These are phyloP conservation scores for Diaporthe destruens DNA, from an alignment of 2,329 filamentous ascomycete species.

Conservation along the genomic window DNA sequence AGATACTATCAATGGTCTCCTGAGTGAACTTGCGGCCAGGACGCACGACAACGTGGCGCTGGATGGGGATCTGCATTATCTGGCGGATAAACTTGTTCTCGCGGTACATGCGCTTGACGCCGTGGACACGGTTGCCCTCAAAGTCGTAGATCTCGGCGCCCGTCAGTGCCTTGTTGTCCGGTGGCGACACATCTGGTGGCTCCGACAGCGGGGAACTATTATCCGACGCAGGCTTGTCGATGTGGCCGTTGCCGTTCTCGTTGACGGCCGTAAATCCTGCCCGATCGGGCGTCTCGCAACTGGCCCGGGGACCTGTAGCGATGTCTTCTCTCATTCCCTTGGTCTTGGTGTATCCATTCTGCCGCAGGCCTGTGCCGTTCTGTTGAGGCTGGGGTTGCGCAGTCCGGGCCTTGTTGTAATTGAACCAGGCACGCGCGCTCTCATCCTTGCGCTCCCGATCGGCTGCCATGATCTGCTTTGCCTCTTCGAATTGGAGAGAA, in stretches of 20 bases:
- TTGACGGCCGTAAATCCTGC: constrained; percentile 18
- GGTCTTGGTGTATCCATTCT: constrained; percentile 19
- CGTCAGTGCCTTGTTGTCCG: constrained; percentile 41
- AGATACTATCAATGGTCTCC: constrained; percentile 55
- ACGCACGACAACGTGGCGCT: constrained; percentile 57
- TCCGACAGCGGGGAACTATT: constrained; percentile 38
- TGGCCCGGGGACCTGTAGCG: not conserved
- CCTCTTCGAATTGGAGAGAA: constrained; percentile 37
- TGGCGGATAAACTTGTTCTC: constrained; percentile 57
- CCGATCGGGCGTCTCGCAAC: not conserved
- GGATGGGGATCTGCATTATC: constrained; percentile 54
- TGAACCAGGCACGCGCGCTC: constrained; percentile 37
- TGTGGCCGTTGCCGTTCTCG: not conserved
- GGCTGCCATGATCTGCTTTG: constrained; percentile 34
- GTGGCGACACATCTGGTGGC: constrained; percentile 30
- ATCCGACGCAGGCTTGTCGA: constrained; percentile 8
- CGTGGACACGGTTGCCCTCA: constrained; percentile 55
- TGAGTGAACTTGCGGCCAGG: constrained; percentile 56
- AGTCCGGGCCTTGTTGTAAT: constrained; percentile 32
- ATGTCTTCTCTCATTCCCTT: constrained; percentile 2
- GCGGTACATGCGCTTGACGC: constrained; percentile 52
- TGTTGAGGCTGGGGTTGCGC: constrained; percentile 26
- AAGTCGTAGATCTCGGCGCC: constrained; percentile 54
- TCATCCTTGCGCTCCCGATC: constrained; percentile 41
- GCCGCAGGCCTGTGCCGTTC: constrained; percentile 22